Percentiles rank a stretch among this genome's conserved stretches.
These are phyloP conservation scores for Sedum album DNA, from an alignment of 164 flowering plant genomes.

Conservation along the genomic window DNA sequence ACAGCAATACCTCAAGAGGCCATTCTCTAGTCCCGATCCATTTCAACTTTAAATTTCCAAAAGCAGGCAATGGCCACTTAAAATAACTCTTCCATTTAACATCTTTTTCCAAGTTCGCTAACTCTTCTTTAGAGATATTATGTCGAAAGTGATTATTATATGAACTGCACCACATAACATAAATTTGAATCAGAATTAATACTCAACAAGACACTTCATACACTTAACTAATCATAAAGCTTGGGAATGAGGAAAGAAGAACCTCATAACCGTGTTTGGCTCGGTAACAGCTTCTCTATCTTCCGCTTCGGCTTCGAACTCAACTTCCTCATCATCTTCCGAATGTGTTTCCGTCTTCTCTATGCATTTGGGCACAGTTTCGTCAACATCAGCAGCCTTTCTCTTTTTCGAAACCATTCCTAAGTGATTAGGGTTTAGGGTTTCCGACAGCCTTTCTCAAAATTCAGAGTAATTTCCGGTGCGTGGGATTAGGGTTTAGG, in stretches of 20 bases:
- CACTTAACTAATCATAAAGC: background rate
- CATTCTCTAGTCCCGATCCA: slow-evolving; percentile 80
- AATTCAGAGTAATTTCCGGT: too few relatives aligned
- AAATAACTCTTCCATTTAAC: slow-evolving; percentile 36
- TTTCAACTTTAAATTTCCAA: slow-evolving; percentile 36
- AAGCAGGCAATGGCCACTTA: slow-evolving; percentile 60
- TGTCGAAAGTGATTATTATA: slow-evolving; percentile 46
- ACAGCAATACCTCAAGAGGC: slow-evolving; percentile 34
- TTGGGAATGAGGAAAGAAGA: background rate
- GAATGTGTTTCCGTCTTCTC: background rate
- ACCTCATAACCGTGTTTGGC: background rate
- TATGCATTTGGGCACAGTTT: too few relatives aligned
- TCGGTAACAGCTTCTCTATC: background rate
- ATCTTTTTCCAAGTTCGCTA: slow-evolving; percentile 26
- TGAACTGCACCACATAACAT: slow-evolving; percentile 33
- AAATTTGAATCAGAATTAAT: background rate
- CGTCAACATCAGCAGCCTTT: too few relatives aligned
- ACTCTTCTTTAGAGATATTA: slow-evolving; percentile 39
- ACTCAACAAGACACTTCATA: background rate
- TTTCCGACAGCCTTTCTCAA: too few relatives aligned
- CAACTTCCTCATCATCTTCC: background rate
- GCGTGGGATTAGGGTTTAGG: too few relatives aligned
- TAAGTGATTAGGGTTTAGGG: too few relatives aligned
- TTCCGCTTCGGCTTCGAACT: background rate
- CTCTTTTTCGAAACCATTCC: too few relatives aligned